These are phyloP conservation scores for Ophiostoma tasmaniense DNA, from an alignment of 2,329 filamentous ascomycete genomes.

Conservation along the genomic window DNA sequence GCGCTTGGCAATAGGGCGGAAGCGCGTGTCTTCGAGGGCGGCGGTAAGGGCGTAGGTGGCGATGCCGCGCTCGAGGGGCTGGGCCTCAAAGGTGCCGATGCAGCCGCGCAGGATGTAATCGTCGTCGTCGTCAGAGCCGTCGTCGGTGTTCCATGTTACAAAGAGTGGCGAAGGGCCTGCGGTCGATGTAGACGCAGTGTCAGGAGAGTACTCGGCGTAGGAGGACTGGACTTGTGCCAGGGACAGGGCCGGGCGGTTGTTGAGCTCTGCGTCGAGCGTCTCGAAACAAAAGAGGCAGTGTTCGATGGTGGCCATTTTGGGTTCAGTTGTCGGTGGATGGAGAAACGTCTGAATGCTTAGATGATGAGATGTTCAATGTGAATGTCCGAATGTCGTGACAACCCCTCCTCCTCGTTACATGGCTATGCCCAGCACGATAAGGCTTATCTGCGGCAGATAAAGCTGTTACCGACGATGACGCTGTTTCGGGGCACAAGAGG, in stretches of 20 bases:
- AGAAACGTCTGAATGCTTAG: no score
- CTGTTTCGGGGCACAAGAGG: neutral
- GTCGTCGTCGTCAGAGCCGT: conserved; percentile 38
- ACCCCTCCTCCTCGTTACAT: neutral
- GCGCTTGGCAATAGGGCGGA: conserved; percentile 43
- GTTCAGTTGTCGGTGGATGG: neutral
- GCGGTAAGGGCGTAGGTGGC: conserved; percentile 76
- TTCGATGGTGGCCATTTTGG: conserved; percentile 66
- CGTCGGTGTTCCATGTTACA: conserved; percentile 78
- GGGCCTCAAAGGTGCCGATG: conserved; percentile 86
- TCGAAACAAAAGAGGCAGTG: conserved; percentile 97
- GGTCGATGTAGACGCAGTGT: conserved; percentile 32
- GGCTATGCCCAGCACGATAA: neutral
- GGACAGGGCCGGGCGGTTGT: conserved; percentile 56
- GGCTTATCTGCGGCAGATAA: neutral
- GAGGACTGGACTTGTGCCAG: conserved; percentile 63
- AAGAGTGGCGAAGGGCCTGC: conserved; percentile 60
- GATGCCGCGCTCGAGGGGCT: conserved; percentile 65
- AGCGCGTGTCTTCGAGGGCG: conserved; percentile 55
- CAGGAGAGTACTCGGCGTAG: conserved; percentile 42
- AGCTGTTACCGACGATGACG: neutral
- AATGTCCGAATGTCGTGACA: neutral
- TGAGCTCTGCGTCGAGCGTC: conserved; percentile 65
- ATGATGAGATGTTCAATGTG: neutral
- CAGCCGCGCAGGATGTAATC: conserved; percentile 71